Evolutionary conservation across 129 eudicot species (phyloP).

Genomic region (Smallanthus sonchifolius): DNA sequence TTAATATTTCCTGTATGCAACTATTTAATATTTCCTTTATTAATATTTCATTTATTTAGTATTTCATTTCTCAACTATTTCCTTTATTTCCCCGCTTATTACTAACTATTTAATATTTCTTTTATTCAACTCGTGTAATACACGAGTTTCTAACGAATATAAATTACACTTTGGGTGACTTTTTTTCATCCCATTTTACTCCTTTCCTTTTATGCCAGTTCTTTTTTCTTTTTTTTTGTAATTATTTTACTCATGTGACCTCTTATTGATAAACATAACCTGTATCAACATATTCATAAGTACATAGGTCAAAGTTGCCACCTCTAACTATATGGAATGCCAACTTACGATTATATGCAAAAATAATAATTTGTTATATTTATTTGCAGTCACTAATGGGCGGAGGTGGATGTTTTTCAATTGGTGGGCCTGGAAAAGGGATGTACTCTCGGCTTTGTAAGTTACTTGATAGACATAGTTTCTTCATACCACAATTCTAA

Average conservation of each 20-base stretch:
- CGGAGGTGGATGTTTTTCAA: constrained; percentile 97
- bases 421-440: constrained; percentile 99
- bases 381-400: constrained; percentile 82
- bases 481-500: background rate
- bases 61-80: too few relatives aligned
- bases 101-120: too few relatives aligned
- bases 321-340: constrained; percentile 12
- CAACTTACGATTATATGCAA: background rate
- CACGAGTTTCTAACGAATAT: too few relatives aligned
- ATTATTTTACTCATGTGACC: background rate
- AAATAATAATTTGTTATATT: background rate
- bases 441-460: constrained; percentile 93
- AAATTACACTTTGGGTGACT: background rate
- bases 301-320: background rate
- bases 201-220: too few relatives aligned
- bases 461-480: constrained; percentile 15
- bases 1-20: too few relatives aligned
- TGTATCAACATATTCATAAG: background rate
- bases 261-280: too few relatives aligned
- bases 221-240: too few relatives aligned
- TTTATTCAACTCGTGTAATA: too few relatives aligned
- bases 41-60: too few relatives aligned
- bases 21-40: too few relatives aligned
- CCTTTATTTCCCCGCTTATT: too few relatives aligned
- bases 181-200: background rate